Conservation (phyloP, 306 rosid species). For the Gastrolobium bilobum region DNA sequence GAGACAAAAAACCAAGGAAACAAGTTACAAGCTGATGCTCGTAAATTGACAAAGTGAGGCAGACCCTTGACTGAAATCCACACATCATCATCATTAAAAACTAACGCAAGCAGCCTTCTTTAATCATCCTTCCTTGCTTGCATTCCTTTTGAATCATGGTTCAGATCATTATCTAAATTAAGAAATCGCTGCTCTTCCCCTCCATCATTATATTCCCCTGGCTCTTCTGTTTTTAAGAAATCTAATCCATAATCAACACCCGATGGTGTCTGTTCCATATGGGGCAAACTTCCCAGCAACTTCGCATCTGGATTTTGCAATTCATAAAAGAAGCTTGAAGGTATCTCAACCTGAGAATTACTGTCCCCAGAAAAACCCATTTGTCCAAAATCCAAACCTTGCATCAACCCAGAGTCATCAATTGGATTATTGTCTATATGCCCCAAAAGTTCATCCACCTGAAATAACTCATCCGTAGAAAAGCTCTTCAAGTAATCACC, state of each 20-base stretch:
- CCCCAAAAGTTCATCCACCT: constrained; percentile 69
- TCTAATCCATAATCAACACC: constrained; percentile 65
- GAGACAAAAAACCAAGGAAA: background rate
- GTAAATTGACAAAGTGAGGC: background rate
- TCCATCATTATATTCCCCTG: constrained; percentile 45
- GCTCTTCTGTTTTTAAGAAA: constrained; percentile 63
- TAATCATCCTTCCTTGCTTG: background rate
- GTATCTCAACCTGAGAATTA: constrained; percentile 41
- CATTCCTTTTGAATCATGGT: constrained; percentile 41
- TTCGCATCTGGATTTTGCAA: constrained; percentile 75
- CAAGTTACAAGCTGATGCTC: constrained; percentile 20
- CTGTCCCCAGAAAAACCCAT: constrained; percentile 25
- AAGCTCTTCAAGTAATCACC: constrained; percentile 50
- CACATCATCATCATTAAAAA: background rate
- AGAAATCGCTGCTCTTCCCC: constrained; percentile 54
- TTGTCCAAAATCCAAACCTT: constrained; percentile 45
- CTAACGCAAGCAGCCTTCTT: constrained; percentile 2
- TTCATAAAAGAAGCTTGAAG: constrained; percentile 58
- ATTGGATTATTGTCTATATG: constrained; percentile 52
- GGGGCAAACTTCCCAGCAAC: constrained; percentile 69
- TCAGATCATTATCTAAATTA: constrained; percentile 46
- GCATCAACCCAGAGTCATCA: constrained; percentile 42
- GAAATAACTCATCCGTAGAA: constrained; percentile 71
- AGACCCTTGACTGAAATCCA: background rate
- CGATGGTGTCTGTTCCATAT: constrained; percentile 63